phyloP scores from a whole-genome alignment of 805 yeast genomes.

The Kuraishia molischiana region DNA sequence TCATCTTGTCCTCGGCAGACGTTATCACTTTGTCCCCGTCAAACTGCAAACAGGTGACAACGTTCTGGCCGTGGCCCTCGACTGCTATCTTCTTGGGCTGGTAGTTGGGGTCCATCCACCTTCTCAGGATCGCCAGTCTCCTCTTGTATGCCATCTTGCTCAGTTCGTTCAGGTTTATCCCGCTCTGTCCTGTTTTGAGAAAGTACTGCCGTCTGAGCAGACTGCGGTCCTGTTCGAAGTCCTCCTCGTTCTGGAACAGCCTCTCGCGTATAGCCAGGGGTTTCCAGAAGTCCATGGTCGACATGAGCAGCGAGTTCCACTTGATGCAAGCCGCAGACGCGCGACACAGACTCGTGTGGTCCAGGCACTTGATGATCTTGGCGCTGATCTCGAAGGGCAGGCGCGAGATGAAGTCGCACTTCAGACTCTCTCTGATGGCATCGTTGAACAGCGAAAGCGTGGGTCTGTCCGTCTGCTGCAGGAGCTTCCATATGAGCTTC shows the following conservation, averaged over 20 bases:
- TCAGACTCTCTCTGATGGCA: constrained; percentile 42
- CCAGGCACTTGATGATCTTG: constrained; percentile 55
- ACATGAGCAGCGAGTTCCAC: constrained; percentile 63
- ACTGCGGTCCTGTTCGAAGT: neutral
- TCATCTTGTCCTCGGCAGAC: constrained; percentile 81
- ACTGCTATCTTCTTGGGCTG: constrained; percentile 59
- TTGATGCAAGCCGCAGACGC: constrained; percentile 54
- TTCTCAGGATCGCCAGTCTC: constrained; percentile 41
- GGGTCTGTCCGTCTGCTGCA: constrained; percentile 49
- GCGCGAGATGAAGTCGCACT: constrained; percentile 60
- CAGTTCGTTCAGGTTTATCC: constrained; percentile 3
- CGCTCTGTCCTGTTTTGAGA: neutral
- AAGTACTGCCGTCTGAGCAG: neutral
- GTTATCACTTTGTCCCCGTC: constrained; percentile 87
- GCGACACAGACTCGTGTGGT: constrained; percentile 48
- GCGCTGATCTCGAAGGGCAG: constrained; percentile 71
- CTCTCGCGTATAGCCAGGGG: constrained; percentile 35
- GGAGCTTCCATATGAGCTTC: constrained; percentile 34
- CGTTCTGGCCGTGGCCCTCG: constrained; percentile 63
- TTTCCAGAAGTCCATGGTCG: constrained; percentile 62
- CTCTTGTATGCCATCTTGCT: constrained; percentile 54
- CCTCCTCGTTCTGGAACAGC: neutral
- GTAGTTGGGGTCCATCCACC: constrained; percentile 76
- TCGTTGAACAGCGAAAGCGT: constrained; percentile 52
- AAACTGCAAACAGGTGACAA: constrained; percentile 92